Evolutionary conservation across 2,329 filamentous ascomycete species (phyloP), one percentile per base, ranked within the genome.

Genomic region (Tolypocladium inflatum): DNA sequence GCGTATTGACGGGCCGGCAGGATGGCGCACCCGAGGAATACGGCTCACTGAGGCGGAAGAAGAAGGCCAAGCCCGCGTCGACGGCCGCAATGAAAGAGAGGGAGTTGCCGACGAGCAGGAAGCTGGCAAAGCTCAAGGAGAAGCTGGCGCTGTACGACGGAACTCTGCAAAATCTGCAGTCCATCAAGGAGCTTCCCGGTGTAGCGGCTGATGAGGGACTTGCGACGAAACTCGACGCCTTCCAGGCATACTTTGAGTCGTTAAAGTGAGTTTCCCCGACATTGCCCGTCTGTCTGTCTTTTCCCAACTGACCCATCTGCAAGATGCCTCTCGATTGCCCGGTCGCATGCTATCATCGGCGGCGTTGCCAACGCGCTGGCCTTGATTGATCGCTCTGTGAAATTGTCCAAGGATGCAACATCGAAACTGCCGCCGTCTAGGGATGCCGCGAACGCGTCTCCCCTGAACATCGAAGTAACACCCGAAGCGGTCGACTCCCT

Each of bases 131-230:
- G 66, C 78, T 97, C 55, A 89, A 91, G 68, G 93, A 97, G 71
- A 88, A 90, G 66, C 85, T 90, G 17, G 92, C 93, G 3, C 79
- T 99, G 2, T 97, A 97, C 70, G 91, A 97, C 70, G 90, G 91
- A 30, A 95, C 88, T 10, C 75, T 97, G 30, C 90, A 97, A 73
- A 97, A 91, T 72, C 79, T 99, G 60, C 89, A 97, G 63, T 90
- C 91, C 5, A 86, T 97, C 70, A 90, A 89, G 66, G 91, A 96
- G 60, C 80, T 99, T 17, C 89, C 91, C 2, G 94, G 94, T 72
- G 89, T 97, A 21, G 91, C 91, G 41, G 88, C 91, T 48, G 94
- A 99, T 67, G 81, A 85, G 45, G 78, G 76, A 19, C 89, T 99
- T 63, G 79, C 91, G 5, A 76, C 81, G 52, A 90, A 94, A 70